A percentile compares a stretch with the other conserved stretches of the same genome.
Conservation (phyloP, 495 filamentous ascomycete species). For the Xylaria nigripes region DNA sequence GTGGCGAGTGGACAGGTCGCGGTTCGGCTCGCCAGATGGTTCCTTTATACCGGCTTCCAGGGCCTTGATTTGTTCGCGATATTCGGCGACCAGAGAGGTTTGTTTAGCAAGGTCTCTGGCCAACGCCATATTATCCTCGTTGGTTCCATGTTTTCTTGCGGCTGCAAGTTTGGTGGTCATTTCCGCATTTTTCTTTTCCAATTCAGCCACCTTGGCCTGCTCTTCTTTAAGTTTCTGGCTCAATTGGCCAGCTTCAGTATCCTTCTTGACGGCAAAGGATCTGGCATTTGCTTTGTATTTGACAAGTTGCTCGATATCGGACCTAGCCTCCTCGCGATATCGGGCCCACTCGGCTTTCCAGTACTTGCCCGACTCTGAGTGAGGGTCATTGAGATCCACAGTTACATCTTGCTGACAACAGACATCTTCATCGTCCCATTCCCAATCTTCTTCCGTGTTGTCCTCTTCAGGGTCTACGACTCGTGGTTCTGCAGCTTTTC, state of each 20-base stretch:
- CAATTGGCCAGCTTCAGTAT: constrained; percentile 66
- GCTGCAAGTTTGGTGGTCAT: constrained; percentile 47
- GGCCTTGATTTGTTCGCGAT: constrained; percentile 58
- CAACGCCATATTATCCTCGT: constrained; percentile 42
- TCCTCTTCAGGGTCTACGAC: constrained; percentile 17
- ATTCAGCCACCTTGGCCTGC: constrained; percentile 46
- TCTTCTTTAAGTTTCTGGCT: constrained; percentile 62
- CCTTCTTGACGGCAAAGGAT: constrained; percentile 83
- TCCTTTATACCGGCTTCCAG: constrained; percentile 48
- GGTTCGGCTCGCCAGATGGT: constrained; percentile 25
- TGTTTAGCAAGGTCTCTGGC: constrained; percentile 56
- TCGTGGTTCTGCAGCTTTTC: constrained; percentile 9
- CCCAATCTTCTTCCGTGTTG: constrained; percentile 26
- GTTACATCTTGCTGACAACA: constrained; percentile 53
- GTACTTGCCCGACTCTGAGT: constrained; percentile 78
- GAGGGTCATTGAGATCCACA: constrained; percentile 68
- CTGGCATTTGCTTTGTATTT: constrained; percentile 78
- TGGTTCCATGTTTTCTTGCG: constrained; percentile 30
- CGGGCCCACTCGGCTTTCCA: constrained; percentile 88
- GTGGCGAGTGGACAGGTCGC: constrained; percentile 16
- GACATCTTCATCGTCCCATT: constrained; percentile 38
- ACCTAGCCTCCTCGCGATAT: constrained; percentile 70
- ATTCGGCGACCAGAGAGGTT: constrained; percentile 57
- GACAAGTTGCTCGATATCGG: constrained; percentile 68
- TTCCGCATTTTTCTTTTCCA: constrained; percentile 54